Evolutionary conservation across 257 asterid species (phyloP), one percentile per base, ranked within the genome.

Genomic region (Penstemon eatonii): DNA sequence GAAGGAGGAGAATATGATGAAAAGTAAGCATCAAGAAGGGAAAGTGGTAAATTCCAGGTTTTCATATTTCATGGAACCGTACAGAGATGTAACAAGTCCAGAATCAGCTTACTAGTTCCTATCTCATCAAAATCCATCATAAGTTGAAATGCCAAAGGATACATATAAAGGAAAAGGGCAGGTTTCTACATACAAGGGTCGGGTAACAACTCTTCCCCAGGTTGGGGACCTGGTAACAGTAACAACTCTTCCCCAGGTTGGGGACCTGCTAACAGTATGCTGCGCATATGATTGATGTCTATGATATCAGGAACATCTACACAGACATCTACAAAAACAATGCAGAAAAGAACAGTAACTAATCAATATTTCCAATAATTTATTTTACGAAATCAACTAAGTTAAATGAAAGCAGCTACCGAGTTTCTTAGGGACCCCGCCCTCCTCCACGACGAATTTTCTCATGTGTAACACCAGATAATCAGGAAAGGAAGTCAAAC

Each of bases 391-490:
- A 55, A 66, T 68, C 13, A 15, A 25, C 33, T 25, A 25, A 85
- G 72, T 68, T 12, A 8, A 50, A 63, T 37, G 33, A 25, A 51
- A 63, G 58, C 8, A 36, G 68, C 58, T 74, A 89, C 99, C 99
- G 66, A 94, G 92, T 75, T 94, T 90, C 80, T 91, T 94, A 4
- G 99, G 97, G 61, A 89, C 98, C 97, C 97, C 90, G 66, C 99
- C 99, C 42, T 81, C 96, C 81, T 87, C 97, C 81, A 88, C 77
- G 56, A 93, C 92, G 68, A 93, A 93, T 76, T 93, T 93, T 59
- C 96, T 88, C 96, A 93, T 93, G 72, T 93, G 99, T 83, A 93
- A 80, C 40, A 93, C 96, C 86, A 93, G 79, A 80, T 85, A 92
- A 83, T 87, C 96, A 63, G 98, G 96, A 76, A 92, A 92, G 40